Evolutionary conservation across 257 asterid species (phyloP).

Genomic region (Solanum boliviense): DNA sequence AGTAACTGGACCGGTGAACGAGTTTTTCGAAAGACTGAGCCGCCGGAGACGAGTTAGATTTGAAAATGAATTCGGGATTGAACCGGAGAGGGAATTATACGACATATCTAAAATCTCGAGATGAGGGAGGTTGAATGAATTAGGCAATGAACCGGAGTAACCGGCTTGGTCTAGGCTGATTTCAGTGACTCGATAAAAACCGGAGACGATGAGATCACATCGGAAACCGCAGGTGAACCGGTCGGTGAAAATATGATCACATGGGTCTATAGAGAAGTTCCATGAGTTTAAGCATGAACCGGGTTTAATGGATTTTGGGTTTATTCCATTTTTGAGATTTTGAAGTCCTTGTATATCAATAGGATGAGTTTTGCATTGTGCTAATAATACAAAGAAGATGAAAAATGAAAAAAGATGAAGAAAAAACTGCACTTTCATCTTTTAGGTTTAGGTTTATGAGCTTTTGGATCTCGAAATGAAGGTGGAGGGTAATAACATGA

Average conservation of each 20-base stretch:
- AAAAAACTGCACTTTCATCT: neutral
- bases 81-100: constrained; percentile 2
- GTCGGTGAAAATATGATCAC: constrained; percentile 3
- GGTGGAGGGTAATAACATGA: neutral
- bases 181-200: neutral
- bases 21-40: constrained; percentile 3
- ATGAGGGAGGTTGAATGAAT: neutral
- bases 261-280: constrained; percentile 16
- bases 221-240: neutral
- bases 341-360: neutral
- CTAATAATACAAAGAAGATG: neutral
- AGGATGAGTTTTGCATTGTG: constrained; percentile 8
- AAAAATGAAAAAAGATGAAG: neutral
- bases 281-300: constrained; percentile 21
- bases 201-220: neutral
- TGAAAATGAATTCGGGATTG: neutral
- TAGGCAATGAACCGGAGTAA: neutral
- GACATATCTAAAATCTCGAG: constrained; percentile 4
- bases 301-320: neutral
- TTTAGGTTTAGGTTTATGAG: neutral
- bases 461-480: neutral
- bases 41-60: neutral
- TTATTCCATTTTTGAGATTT: neutral
- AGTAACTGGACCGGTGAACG: neutral
- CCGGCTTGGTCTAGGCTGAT: constrained; percentile 6